Conservation (phyloP, 2,329 filamentous ascomycete genomes). For the Ophiostoma quercus region DNA sequence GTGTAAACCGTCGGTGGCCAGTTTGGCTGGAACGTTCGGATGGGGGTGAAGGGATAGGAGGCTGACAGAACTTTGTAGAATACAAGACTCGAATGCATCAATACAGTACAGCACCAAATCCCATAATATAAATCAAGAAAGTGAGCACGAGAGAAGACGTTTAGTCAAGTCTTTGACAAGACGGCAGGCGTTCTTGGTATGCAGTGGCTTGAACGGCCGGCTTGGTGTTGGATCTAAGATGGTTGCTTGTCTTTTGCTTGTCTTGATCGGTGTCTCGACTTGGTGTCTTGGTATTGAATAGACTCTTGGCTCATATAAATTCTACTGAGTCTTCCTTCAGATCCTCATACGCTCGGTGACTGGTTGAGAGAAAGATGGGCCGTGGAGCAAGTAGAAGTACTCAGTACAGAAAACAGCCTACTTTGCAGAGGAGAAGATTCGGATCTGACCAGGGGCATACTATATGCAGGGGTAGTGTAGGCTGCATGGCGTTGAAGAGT, state of each 20-base stretch:
- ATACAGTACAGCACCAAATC: too few relatives aligned
- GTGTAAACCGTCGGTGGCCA: neutral
- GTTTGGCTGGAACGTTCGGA: neutral
- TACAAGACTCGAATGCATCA: too few relatives aligned
- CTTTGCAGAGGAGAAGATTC: neutral
- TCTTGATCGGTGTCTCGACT: neutral
- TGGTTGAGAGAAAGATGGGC: neutral
- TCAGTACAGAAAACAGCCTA: neutral
- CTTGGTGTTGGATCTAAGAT: neutral
- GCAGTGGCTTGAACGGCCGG: neutral
- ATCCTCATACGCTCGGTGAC: neutral
- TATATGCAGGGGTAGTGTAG: neutral
- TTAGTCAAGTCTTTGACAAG: conserved; percentile 5
- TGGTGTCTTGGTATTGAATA: neutral
- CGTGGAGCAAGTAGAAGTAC: neutral
- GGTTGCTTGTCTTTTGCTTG: neutral
- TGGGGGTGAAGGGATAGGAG: neutral
- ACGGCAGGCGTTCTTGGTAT: conserved; percentile 11
- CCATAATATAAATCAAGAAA: neutral
- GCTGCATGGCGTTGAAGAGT: neutral
- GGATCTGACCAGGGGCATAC: neutral
- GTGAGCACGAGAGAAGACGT: conserved; percentile 11
- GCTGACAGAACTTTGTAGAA: neutral
- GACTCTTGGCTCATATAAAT: neutral
- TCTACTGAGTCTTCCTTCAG: neutral